Base-by-base conservation (phyloP, 73 alveolate species). In the Paramecium bursaria region DNA sequence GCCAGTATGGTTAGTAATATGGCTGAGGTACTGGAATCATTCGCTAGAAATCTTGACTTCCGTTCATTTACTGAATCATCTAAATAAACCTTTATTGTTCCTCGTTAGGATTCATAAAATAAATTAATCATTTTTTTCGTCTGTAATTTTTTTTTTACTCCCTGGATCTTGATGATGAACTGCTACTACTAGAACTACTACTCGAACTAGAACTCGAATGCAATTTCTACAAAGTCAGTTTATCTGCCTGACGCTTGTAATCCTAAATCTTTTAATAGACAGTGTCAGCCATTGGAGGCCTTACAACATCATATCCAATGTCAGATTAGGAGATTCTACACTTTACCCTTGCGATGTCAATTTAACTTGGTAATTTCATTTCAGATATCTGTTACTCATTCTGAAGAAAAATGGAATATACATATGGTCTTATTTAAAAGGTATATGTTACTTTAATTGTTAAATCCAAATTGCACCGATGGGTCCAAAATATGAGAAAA, bases 101-200 rank as follows among this genome's bases (percentile, higher is more conserved):
- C 3, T 67, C 82, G 21, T 67, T 67, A 19, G 82, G 82, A 67
- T 67, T 67, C 82, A 67, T 67, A 39, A 39, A n/a, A n/a, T n/a
- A n/a, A n/a, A n/a, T n/a, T n/a, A n/a, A n/a, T n/a, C n/a, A n/a
- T n/a, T n/a, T n/a, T n/a, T n/a, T n/a, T n/a, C n/a, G n/a, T n/a
- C n/a, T n/a, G n/a, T n/a, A n/a, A n/a, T n/a, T n/a, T n/a, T n/a
- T n/a, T n/a, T n/a, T n/a, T n/a, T n/a, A n/a, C n/a, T n/a, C n/a
- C n/a, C n/a, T n/a, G n/a, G n/a, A n/a, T n/a, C n/a, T n/a, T n/a
- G n/a, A n/a, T n/a, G n/a, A n/a, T n/a, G n/a, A n/a, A n/a, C n/a
- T n/a, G n/a, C n/a, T n/a, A n/a, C n/a, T n/a, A n/a, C 82, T 67
- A 2, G 82, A 67, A 14, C 82, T 67, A 3, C 50, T 25, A 67